Evolutionary conservation across 306 rosid genomes (phyloP).

Genomic region (Cicer pinnatifidum): DNA sequence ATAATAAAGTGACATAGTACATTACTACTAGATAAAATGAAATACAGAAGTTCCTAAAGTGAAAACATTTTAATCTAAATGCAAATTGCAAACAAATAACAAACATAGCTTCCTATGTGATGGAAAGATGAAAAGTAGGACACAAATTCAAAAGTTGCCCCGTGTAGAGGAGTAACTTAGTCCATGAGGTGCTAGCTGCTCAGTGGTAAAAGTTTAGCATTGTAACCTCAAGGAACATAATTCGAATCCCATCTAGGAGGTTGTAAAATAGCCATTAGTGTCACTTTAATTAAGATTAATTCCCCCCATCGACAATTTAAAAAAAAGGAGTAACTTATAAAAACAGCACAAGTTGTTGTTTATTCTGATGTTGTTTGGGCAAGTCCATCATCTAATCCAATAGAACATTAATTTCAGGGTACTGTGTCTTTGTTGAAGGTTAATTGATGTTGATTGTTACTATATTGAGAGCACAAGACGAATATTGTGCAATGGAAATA

Average conservation of each 20-base stretch:
- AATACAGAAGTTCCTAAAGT: not conserved
- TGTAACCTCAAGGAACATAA: too few species aligned
- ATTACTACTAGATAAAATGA: not conserved
- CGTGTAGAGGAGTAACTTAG: too few species aligned
- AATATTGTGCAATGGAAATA: not conserved
- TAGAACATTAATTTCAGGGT: slow-evolving; percentile 14
- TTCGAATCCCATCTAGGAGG: too few species aligned
- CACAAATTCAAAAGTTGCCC: not conserved
- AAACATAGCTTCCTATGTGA: not conserved
- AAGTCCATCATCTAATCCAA: not conserved
- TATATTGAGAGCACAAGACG: not conserved
- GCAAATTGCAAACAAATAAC: not conserved
- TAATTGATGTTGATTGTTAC: not conserved
- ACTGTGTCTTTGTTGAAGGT: not conserved
- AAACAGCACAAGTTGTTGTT: not conserved
- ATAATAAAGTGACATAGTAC: not conserved
- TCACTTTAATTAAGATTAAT: too few species aligned
- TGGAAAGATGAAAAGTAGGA: not conserved
- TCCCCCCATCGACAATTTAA: too few species aligned
- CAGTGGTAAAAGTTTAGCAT: too few species aligned
- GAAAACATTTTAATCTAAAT: not conserved
- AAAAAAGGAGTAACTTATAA: slow-evolving; percentile 5
- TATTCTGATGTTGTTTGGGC: slow-evolving; percentile 10
- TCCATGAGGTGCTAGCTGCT: too few species aligned
- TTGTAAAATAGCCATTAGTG: too few species aligned